A percentile compares a stretch with the other conserved stretches of the same genome.
These are phyloP conservation scores for Candida cerambycidarum DNA, from an alignment of 805 yeast genomes.

Conservation along the genomic window DNA sequence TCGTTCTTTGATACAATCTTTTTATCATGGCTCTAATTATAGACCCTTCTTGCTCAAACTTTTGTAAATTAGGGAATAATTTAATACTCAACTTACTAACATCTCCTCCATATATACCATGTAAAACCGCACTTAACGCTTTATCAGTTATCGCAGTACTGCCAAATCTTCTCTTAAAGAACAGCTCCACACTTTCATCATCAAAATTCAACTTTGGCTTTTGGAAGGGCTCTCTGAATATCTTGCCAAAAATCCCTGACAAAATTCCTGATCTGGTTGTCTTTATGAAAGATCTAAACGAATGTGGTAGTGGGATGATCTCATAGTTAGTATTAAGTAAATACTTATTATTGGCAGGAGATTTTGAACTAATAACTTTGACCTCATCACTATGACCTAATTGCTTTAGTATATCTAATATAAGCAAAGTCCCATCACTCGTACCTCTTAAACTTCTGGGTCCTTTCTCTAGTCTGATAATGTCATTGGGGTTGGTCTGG, in stretches of 20 bases:
- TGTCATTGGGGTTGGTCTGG: slow-evolving; percentile 17
- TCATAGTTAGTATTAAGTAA: slow-evolving; percentile 47
- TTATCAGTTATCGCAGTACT: slow-evolving; percentile 47
- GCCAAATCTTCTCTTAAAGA: slow-evolving; percentile 71
- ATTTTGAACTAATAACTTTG: slow-evolving; percentile 54
- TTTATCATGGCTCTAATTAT: slow-evolving; percentile 46
- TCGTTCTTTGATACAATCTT: slow-evolving; percentile 24
- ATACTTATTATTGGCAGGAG: slow-evolving; percentile 73
- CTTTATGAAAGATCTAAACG: slow-evolving; percentile 25
- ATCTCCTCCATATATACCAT: slow-evolving; percentile 88
- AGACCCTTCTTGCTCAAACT: slow-evolving; percentile 57
- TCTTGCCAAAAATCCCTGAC: slow-evolving; percentile 43
- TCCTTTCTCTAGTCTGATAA: slow-evolving; percentile 68
- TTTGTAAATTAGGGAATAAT: slow-evolving; percentile 54
- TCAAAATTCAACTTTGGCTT: slow-evolving; percentile 16
- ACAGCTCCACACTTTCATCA: slow-evolving; percentile 74
- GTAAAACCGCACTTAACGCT: slow-evolving; percentile 75
- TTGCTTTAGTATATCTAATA: slow-evolving; percentile 57
- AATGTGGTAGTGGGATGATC: slow-evolving; percentile 56
- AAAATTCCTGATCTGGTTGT: slow-evolving; percentile 41
- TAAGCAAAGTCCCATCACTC: slow-evolving; percentile 71
- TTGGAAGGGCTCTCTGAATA: slow-evolving; percentile 53
- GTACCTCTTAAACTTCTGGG: slow-evolving; percentile 88
- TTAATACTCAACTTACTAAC: slow-evolving; percentile 61
- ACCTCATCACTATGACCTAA: slow-evolving; percentile 52